Evolutionary conservation across 768 basidiomycete genomes (phyloP).

Genomic region (Phylloporus sp.): DNA sequence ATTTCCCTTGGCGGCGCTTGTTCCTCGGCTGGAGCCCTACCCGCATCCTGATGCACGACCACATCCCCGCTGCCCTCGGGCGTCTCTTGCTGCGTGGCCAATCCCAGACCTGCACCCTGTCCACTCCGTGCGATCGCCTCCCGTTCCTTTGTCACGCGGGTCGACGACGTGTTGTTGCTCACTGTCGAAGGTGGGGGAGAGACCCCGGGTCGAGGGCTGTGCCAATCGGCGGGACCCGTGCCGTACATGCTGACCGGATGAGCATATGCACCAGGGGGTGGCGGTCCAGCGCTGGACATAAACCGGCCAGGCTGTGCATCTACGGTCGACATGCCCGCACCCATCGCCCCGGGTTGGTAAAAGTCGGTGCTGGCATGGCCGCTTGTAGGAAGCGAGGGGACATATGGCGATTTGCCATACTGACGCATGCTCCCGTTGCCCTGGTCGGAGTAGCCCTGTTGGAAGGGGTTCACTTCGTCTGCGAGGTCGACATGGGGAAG

Average conservation of each 20-base stretch:
- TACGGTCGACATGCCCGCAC: not conserved
- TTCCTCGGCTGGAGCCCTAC: constrained; percentile 20
- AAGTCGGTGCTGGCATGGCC: constrained; percentile 8
- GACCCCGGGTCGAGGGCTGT: constrained; percentile 7
- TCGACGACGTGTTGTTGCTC: constrained; percentile 11
- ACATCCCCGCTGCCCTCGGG: constrained; percentile 20
- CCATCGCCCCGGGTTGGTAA: not conserved
- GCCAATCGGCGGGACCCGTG: constrained; percentile 17
- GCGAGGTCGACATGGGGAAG: constrained; percentile 26
- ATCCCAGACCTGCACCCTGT: constrained; percentile 11
- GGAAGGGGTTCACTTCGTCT: constrained; percentile 28
- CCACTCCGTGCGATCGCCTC: constrained; percentile 20
- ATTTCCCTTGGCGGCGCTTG: constrained; percentile 21
- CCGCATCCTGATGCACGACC: constrained; percentile 27
- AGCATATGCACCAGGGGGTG: constrained; percentile 1
- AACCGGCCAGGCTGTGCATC: constrained; percentile 11
- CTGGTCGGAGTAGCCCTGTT: constrained; percentile 4
- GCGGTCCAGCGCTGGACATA: not conserved
- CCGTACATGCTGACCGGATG: constrained; percentile 11
- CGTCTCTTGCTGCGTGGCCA: constrained; percentile 21
- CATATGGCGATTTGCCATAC: constrained; percentile 11
- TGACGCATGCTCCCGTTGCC: constrained; percentile 22
- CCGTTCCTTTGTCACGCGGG: constrained; percentile 19
- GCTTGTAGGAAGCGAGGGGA: not conserved
- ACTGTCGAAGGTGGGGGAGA: constrained; percentile 25